A percentile compares a stretch with the other conserved stretches of the same genome.
phyloP scores from a whole-genome alignment of 2,329 filamentous ascomycete genomes.

The Penicillium sp. region DNA sequence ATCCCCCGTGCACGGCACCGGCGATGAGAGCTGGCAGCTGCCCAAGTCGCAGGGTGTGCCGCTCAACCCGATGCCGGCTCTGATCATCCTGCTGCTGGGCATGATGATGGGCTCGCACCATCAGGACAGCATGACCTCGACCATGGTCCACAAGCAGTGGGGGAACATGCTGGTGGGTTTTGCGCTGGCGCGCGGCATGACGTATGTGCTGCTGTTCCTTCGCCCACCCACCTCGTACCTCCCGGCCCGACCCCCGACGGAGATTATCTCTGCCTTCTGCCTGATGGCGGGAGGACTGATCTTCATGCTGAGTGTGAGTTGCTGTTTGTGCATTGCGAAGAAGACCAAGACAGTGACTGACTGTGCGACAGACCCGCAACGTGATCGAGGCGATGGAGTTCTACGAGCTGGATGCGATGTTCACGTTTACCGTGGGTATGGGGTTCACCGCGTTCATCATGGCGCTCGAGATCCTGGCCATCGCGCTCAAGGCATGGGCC shows the following conservation, averaged over 20 bases:
- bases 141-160: slow-evolving; percentile 94
- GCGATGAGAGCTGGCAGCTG: slow-evolving; percentile 53
- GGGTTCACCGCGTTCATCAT: slow-evolving; percentile 79
- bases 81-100: slow-evolving; percentile 82
- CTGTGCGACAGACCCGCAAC: slow-evolving; percentile 62
- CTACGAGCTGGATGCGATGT: slow-evolving; percentile 82
- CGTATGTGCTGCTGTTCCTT: slow-evolving; percentile 76
- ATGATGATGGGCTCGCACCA: slow-evolving; percentile 96
- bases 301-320: slow-evolving; percentile 86
- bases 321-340: background rate
- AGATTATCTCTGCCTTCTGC: slow-evolving; percentile 83
- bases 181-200: slow-evolving; percentile 71
- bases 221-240: slow-evolving; percentile 75
- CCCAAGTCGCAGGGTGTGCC: slow-evolving; percentile 71
- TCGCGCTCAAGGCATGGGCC: slow-evolving; percentile 88
- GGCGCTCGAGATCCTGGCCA: slow-evolving; percentile 74
- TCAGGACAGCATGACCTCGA: slow-evolving; percentile 76
- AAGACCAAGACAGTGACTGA: slow-evolving; percentile 21
- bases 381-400: slow-evolving; percentile 73
- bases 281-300: slow-evolving; percentile 82
- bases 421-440: slow-evolving; percentile 84
- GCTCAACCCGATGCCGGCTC: slow-evolving; percentile 81
- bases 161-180: slow-evolving; percentile 79
- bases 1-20: slow-evolving; percentile 38
- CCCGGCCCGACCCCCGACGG: slow-evolving; percentile 81